A percentile compares a stretch with the other conserved stretches of the same genome.
phyloP scores from a whole-genome alignment of 2,329 filamentous ascomycete species.

The Curvularia eragrostidis region DNA sequence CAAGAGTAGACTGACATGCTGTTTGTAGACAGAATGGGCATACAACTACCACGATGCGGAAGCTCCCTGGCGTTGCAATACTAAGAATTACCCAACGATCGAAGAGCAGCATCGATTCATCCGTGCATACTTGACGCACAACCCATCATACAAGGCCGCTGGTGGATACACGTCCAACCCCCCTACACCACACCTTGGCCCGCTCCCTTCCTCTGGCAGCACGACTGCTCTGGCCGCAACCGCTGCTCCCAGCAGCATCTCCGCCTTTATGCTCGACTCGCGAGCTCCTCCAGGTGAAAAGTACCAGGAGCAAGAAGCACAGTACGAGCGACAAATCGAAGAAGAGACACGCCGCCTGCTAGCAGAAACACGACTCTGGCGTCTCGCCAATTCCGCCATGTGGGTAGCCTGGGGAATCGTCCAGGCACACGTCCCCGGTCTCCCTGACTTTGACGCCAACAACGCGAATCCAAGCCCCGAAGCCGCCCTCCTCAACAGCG shows the following conservation, averaged over 20 bases:
- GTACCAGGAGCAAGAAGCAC: conserved; percentile 57
- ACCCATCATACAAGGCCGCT: conserved; percentile 67
- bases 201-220: conserved; percentile 43
- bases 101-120: conserved; percentile 88
- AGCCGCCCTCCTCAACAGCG: conserved; percentile 38
- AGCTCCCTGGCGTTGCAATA: conserved; percentile 71
- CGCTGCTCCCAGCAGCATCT: conserved; percentile 51
- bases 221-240: conserved; percentile 44
- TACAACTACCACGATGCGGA: conserved; percentile 90
- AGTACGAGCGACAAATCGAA: conserved; percentile 65
- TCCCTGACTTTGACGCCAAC: conserved; percentile 60
- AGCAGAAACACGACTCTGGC: conserved; percentile 83
- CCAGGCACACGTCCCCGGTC: conserved; percentile 83
- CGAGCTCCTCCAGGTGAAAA: conserved; percentile 46
- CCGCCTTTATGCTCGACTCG: conserved; percentile 78
- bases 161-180: conserved; percentile 61
- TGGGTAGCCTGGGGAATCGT: conserved; percentile 98
- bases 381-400: conserved; percentile 82
- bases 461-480: conserved; percentile 22
- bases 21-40: conserved; percentile 79
- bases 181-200: conserved; percentile 39
- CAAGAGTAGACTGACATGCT: conserved; percentile 5
- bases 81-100: conserved; percentile 72
- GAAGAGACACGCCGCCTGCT: conserved; percentile 72
- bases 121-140: conserved; percentile 83